These are phyloP conservation scores for Erysiphe pisi DNA, from an alignment of 2,329 filamentous ascomycete species.

Conservation along the genomic window DNA sequence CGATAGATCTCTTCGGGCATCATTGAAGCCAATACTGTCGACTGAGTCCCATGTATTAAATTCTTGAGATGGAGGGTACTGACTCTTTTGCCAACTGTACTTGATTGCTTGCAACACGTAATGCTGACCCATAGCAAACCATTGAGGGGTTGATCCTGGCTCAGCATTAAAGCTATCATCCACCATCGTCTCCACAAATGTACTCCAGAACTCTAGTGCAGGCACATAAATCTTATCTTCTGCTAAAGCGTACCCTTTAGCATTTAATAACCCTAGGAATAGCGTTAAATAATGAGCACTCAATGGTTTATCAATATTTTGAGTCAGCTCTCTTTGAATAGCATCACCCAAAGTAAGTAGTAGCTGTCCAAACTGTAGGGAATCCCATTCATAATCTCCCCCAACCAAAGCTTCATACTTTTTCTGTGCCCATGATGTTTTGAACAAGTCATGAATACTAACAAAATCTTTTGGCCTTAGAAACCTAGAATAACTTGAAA, in stretches of 20 bases:
- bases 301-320: conserved; percentile 41
- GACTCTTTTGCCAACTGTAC: conserved; percentile 57
- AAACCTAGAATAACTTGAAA: conserved; percentile 55
- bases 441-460: conserved; percentile 49
- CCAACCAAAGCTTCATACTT: conserved; percentile 47
- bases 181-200: conserved; percentile 58
- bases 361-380: conserved; percentile 54
- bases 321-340: conserved; percentile 50
- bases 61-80: conserved; percentile 46
- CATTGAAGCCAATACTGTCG: conserved; percentile 55
- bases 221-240: conserved; percentile 65
- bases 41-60: conserved; percentile 59
- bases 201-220: conserved; percentile 71
- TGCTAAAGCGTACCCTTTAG: conserved; percentile 54
- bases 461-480: conserved; percentile 49
- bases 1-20: conserved; percentile 66
- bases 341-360: conserved; percentile 60
- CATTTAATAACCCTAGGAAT: conserved; percentile 55
- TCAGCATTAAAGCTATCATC: conserved; percentile 45
- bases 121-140: conserved; percentile 49
- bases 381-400: conserved; percentile 54
- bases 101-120: conserved; percentile 55
- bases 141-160: conserved; percentile 39
- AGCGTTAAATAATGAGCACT: conserved; percentile 46
- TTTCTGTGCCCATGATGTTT: conserved; percentile 48